These are phyloP conservation scores for Aphanomyces euteiches DNA, from an alignment of 352 stramenopile genomes.

Conservation along the genomic window DNA sequence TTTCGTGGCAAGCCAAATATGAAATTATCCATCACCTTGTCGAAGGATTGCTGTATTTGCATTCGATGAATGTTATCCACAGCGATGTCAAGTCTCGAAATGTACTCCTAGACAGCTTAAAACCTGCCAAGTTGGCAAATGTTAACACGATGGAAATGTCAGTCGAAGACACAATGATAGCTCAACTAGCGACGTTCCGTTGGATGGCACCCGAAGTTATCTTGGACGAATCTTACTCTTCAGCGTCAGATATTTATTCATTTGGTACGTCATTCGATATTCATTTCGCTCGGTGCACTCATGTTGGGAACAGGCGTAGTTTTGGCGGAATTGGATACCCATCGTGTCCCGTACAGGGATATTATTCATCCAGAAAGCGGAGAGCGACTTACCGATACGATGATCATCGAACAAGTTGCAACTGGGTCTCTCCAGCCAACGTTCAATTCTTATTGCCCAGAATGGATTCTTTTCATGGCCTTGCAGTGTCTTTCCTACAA, in stretches of 20 bases:
- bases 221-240: slow-evolving; percentile 24
- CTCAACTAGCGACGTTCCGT: not conserved
- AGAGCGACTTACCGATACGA: not conserved
- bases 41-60: slow-evolving; percentile 3
- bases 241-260: slow-evolving; percentile 20
- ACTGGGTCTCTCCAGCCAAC: not conserved
- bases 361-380: not conserved
- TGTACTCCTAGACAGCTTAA: slow-evolving; percentile 44
- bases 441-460: not conserved
- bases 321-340: slow-evolving; percentile 26
- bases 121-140: slow-evolving; percentile 51
- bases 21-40: not conserved
- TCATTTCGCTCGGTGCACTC: not conserved
- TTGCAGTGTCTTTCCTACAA: not conserved
- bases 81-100: slow-evolving; percentile 57
- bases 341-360: slow-evolving; percentile 16
- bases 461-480: not conserved
- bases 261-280: not conserved
- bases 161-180: slow-evolving; percentile 12
- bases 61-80: slow-evolving; percentile 31
- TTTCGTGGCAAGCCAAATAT: slow-evolving; percentile 7
- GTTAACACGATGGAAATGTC: slow-evolving; percentile 47
- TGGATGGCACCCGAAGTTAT: slow-evolving; percentile 25
- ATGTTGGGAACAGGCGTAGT: slow-evolving; percentile 20
- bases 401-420: not conserved